Evolutionary conservation across 768 basidiomycete species (phyloP).

Genomic region (Tricholoma terreum): DNA sequence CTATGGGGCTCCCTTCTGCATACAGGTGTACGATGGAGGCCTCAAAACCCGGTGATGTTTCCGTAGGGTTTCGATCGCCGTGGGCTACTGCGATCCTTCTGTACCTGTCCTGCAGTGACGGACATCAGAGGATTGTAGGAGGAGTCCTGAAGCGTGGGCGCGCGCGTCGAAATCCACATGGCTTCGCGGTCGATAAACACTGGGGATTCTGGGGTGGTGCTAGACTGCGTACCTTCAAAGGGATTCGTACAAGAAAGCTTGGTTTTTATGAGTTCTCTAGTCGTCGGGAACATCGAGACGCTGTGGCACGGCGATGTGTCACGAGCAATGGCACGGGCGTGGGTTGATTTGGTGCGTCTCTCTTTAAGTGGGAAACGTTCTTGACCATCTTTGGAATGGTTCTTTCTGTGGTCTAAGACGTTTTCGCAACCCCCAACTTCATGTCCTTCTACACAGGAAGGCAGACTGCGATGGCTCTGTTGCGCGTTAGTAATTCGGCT

Average conservation of each 20-base stretch:
- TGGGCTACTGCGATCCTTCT: conserved; percentile 37
- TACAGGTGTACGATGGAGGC: conserved; percentile 13
- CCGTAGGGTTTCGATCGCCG: conserved; percentile 47
- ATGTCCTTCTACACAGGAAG: conserved; percentile 41
- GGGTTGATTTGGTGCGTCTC: conserved; percentile 3
- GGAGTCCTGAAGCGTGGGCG: conserved; percentile 50
- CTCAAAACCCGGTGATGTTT: conserved; percentile 55
- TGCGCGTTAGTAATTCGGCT: conserved; percentile 37
- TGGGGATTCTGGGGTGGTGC: conserved; percentile 7
- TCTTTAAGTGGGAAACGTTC: conserved; percentile 2
- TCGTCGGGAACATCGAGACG: conserved; percentile 11
- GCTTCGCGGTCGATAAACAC: conserved; percentile 36
- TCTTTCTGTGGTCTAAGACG: conserved; percentile 10
- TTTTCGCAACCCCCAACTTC: conserved; percentile 36
- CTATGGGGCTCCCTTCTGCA: conserved; percentile 25
- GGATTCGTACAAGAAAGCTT: conserved; percentile 32
- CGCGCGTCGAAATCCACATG: conserved; percentile 53
- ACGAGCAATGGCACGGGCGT: conserved; percentile 7
- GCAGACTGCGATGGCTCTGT: conserved; percentile 30
- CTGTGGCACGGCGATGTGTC: conserved; percentile 26
- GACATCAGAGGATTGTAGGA: conserved; percentile 20
- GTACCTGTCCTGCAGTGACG: conserved; percentile 15
- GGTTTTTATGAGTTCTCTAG: conserved; percentile 2
- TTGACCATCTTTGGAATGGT: not conserved
- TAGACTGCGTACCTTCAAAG: conserved; percentile 14